phyloP scores from a whole-genome alignment of 768 basidiomycete genomes.

The Lactarius psammicola region DNA sequence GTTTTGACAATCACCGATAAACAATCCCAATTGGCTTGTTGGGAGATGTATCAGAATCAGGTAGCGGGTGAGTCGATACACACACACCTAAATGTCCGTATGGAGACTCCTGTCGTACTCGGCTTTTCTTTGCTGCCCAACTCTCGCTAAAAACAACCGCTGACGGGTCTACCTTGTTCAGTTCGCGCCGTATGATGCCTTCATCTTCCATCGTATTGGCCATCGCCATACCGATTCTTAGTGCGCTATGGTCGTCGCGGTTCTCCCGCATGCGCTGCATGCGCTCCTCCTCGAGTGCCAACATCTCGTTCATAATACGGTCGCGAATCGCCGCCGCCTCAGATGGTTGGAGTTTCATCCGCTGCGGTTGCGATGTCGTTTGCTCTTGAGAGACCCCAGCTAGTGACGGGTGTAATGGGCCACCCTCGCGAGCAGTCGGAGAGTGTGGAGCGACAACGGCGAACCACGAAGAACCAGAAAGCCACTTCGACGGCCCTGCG shows the following conservation, averaged over 20 bases:
- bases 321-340: slow-evolving; percentile 91
- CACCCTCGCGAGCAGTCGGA: slow-evolving; percentile 20
- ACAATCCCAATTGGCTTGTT: slow-evolving; percentile 80
- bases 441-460: slow-evolving; percentile 22
- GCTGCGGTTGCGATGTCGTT: slow-evolving; percentile 31
- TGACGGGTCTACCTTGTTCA: slow-evolving; percentile 94
- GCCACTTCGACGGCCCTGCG: slow-evolving; percentile 33
- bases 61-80: slow-evolving; percentile 8
- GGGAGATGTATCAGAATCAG: background rate
- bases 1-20: slow-evolving; percentile 98
- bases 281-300: slow-evolving; percentile 92
- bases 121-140: slow-evolving; percentile 91
- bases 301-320: slow-evolving; percentile 98
- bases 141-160: slow-evolving; percentile 95
- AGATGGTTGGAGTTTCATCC: slow-evolving; percentile 72
- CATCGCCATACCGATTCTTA: slow-evolving; percentile 41
- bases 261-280: slow-evolving; percentile 88
- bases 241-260: slow-evolving; percentile 63
- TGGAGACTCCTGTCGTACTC: slow-evolving; percentile 90
- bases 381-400: slow-evolving; percentile 31
- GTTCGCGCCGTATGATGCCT: slow-evolving; percentile 85
- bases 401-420: slow-evolving; percentile 36
- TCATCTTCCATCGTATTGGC: slow-evolving; percentile 66
- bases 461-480: slow-evolving; percentile 35
- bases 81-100: slow-evolving; percentile 88